phyloP scores from a whole-genome alignment of 2,329 filamentous ascomycete species.

The Fusarium lyarnte region DNA sequence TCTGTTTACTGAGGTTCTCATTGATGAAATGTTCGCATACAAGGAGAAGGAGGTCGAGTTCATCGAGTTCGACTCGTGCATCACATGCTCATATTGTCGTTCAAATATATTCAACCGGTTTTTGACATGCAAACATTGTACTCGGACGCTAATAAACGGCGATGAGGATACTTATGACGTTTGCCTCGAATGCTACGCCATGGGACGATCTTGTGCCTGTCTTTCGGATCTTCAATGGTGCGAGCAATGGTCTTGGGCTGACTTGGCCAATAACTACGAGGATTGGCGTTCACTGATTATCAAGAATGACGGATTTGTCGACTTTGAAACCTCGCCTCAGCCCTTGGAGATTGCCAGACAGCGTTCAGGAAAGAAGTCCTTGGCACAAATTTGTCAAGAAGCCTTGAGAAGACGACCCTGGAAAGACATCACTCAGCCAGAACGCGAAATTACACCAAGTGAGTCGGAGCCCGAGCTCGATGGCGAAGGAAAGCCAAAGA shows the following conservation, averaged over 20 bases:
- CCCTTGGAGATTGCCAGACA: conserved; percentile 76
- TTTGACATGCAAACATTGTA: conserved; percentile 87
- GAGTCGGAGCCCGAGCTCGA: conserved; percentile 69
- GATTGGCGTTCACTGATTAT: conserved; percentile 83
- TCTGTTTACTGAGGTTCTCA: conserved; percentile 79
- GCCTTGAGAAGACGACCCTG: conserved; percentile 83
- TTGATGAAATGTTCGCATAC: conserved; percentile 86
- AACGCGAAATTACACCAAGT: conserved; percentile 56
- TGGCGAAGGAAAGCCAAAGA: conserved; percentile 69
- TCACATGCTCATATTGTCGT: conserved; percentile 95
- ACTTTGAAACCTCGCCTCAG: conserved; percentile 72
- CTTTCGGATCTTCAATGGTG: conserved; percentile 88
- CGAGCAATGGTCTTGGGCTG: conserved; percentile 89
- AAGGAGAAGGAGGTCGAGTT: conserved; percentile 78
- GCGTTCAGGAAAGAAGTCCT: conserved; percentile 75
- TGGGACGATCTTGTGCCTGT: conserved; percentile 93
- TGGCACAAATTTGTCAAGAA: conserved; percentile 94
- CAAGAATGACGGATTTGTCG: conserved; percentile 73
- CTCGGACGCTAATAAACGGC: conserved; percentile 71
- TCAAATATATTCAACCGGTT: conserved; percentile 98
- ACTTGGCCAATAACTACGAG: conserved; percentile 81
- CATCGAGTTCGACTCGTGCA: conserved; percentile 85
- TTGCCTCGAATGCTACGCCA: conserved; percentile 98
- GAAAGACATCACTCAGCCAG: conserved; percentile 78
- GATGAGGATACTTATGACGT: conserved; percentile 91